Percentiles rank a stretch among this genome's conserved stretches.
Evolutionary conservation across 2,329 filamentous ascomycete species (phyloP).

Genomic region (Mariannaea sp.): DNA sequence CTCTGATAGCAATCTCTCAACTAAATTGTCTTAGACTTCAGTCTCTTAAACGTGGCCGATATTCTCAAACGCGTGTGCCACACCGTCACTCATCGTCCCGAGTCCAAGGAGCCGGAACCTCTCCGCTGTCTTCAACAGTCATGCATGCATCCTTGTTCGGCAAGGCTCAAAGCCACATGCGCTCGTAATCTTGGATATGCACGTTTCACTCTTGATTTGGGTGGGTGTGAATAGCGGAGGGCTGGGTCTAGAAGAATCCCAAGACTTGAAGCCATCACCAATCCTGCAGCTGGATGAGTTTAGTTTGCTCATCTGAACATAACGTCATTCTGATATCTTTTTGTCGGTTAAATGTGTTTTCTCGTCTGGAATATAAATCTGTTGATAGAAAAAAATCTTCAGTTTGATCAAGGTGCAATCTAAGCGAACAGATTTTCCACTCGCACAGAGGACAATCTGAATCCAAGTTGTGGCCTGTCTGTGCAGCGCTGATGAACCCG

Average conservation of each 20-base stretch:
- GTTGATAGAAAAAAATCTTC: no score
- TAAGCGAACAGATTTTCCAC: no score
- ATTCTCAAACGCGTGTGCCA: not conserved
- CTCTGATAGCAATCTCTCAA: conserved; percentile 10
- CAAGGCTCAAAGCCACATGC: conserved; percentile 6
- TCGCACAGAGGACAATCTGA: no score
- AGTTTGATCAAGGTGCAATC: no score
- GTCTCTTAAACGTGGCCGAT: conserved; percentile 8
- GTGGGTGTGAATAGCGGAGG: no score
- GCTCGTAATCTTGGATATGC: no score
- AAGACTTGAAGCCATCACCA: conserved; percentile 11
- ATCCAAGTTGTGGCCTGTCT: no score
- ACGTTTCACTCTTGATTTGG: no score
- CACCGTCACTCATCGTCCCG: not conserved
- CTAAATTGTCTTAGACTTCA: conserved; percentile 3
- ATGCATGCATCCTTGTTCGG: conserved; percentile 14
- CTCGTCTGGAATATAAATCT: no score
- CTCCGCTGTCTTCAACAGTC: conserved; percentile 14
- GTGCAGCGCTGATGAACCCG: no score
- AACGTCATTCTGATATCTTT: not conserved
- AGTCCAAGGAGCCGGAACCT: conserved; percentile 11
- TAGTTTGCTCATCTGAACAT: not conserved
- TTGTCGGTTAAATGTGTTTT: no score
- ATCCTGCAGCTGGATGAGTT: not conserved
- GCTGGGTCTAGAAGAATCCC: conserved; percentile 13